Evolutionary conservation across 768 basidiomycete species (phyloP), one percentile per base, ranked within the genome.

Genomic region (Tubosaeta brunneosetosa): DNA sequence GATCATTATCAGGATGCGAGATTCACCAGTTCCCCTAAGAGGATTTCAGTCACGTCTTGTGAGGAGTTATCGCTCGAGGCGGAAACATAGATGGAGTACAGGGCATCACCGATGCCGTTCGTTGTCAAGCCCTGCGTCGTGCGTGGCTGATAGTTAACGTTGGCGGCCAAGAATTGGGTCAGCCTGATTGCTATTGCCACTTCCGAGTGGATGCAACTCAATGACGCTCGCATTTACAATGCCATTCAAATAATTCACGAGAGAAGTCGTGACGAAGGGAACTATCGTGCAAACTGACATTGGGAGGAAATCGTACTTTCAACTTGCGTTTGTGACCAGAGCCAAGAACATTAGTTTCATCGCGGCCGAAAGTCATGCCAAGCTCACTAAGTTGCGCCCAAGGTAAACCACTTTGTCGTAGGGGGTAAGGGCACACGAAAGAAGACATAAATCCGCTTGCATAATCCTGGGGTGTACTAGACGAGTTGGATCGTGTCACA

Each of bases 41-140:
- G 22, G 13, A 42, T 26, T 7, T 26, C 41, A 12, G 22, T 42
- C 41, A 26, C 4, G 13, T 42, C 41, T 6, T 38, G 37, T 7
- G 37, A 6, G 17, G n/a, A 17, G 34, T n/a, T 36, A 2, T 14
- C 22, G 12, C 17, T 33, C 19, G 37, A 13, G 26, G 14, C 17
- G 27, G 36, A 12, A 16, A 27, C 17, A 19, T 27, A 17, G 12
- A 59, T 47, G 0, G 62, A 51, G 33, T 56, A 59, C 12, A 64
- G 17, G 16, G 57, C 57, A 38, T 64, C 62, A 2, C 60, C 62
- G 10, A 64, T 51, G 0, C 55, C 11, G 14, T 64, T 64, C 1
- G 52, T 32, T 6, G 40, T 36, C 41, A 61, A 34, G 6, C 60
- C 42, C 19, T 64, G 62, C 6, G 60, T 31, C 4, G 36, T 55